Conservation (phyloP, 345 rosid genomes). For the Microcos paniculata region DNA sequence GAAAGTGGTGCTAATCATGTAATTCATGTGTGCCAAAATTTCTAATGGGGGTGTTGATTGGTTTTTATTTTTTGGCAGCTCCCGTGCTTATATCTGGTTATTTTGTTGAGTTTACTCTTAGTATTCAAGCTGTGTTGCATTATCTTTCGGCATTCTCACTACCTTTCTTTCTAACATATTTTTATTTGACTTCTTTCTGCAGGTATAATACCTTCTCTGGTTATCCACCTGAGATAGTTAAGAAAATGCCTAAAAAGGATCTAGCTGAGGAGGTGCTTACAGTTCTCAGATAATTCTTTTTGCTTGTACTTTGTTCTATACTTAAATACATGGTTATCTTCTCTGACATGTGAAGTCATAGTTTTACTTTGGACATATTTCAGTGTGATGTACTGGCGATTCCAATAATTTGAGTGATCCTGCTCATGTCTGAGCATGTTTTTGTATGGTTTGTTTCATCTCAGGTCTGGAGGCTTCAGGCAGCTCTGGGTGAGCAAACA, state of each 20-base stretch:
- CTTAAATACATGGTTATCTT: background rate
- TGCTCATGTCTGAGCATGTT: background rate
- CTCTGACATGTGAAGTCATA: background rate
- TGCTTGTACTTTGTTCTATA: background rate
- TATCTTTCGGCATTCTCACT: background rate
- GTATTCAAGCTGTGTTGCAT: background rate
- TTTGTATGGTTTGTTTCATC: background rate
- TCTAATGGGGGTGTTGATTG: background rate
- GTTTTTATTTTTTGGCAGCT: background rate
- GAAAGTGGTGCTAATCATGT: background rate
- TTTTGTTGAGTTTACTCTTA: background rate
- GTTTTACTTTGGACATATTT: background rate
- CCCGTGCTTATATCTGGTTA: too few relatives aligned
- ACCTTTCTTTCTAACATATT: background rate
- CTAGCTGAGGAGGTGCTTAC: conserved; percentile 88
- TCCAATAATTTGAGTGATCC: background rate
- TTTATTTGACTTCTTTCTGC: conserved; percentile 22
- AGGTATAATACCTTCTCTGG: conserved; percentile 94
- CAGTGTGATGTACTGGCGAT: background rate
- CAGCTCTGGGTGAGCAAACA: conserved; percentile 94
- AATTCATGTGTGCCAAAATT: background rate
- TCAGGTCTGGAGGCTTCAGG: conserved; percentile 99
- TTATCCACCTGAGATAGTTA: conserved; percentile 91
- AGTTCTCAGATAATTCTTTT: conserved; percentile 2
- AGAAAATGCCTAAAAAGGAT: conserved; percentile 93